Base-by-base conservation (phyloP, 176 grass and related monocot species). In the Tillandsia fasciculata region DNA sequence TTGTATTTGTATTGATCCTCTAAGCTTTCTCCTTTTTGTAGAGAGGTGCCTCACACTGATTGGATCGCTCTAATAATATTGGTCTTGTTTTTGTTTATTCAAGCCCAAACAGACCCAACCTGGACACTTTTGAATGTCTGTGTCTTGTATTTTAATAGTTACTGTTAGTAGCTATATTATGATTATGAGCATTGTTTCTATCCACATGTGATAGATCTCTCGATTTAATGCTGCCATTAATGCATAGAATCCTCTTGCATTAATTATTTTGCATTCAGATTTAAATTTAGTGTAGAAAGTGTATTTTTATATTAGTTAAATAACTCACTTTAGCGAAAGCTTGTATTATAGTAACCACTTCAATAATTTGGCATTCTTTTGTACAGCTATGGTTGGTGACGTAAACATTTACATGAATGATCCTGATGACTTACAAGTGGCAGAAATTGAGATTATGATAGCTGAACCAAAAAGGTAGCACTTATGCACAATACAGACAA, bases 321-420 rank as follows among this genome's bases (percentile, higher is more conserved):
- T 22, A 18, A 59, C 17, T 59, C 56, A 59, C 54, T 59, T 22
- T 59, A 10, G 33, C 4, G 33, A 42, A 42, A 59, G n/a, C 56
- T 59, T 59, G 56, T 57, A 57, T 57, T n/a, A 57, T 57, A 59
- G 1, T 59, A 22, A 18, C 56, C 56, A 59, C 9, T 23, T 9
- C 22, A 18, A 59, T 59, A 59, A 15, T 59, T 9, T 2, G 0
- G 13, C 20, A 59, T 59, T 23, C 12, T 29, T 50, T 77, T 61
- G 8, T 69, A 61, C 68, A 99, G 94, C 89, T 70, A 99, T 99
- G 94, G 67, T 90, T 81, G 94, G 90, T 47, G 94, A 99, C 84
- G 89, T 99, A 22, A 99, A 99, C 64, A 86, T 93, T 69, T 93
- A 99, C 77, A 90, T 99, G 82, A 99, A 99, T 75, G 89, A 99